phyloP scores from a whole-genome alignment of 1,284 basidiomycete genomes.

The Chalciporus sp. region DNA sequence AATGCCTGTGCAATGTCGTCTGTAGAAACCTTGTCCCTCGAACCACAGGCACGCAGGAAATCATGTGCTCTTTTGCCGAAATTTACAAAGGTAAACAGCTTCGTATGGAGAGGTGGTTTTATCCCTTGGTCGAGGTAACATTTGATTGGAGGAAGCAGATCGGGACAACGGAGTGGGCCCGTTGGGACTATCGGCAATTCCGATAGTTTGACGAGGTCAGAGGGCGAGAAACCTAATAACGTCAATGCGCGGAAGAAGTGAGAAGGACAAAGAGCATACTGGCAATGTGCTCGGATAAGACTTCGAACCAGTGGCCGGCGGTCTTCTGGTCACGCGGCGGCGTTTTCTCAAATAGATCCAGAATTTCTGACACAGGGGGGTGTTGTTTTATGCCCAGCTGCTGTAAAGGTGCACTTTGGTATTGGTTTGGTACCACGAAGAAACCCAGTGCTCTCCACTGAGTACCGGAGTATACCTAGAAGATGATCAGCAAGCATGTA shows the following conservation, averaged over 20 bases:
- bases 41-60: conserved; percentile 85
- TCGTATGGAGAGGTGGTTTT: conserved; percentile 46
- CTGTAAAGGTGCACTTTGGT: conserved; percentile 47
- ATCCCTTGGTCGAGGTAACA: conserved; percentile 7
- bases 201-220: background rate
- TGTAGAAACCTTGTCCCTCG: conserved; percentile 59
- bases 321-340: conserved; percentile 58
- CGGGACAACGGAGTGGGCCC: background rate
- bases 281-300: too few species aligned
- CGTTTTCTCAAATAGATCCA: conserved; percentile 58
- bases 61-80: conserved; percentile 81
- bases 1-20: conserved; percentile 49
- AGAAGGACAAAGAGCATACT: conserved; percentile 13
- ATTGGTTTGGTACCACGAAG: conserved; percentile 53
- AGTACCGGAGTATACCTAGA: conserved; percentile 68
- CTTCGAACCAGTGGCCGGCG: conserved; percentile 67
- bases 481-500: background rate
- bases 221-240: conserved; percentile 1
- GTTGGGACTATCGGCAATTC: conserved; percentile 10
- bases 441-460: conserved; percentile 79
- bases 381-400: conserved; percentile 77
- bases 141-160: background rate
- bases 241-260: background rate
- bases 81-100: conserved; percentile 84
- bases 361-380: conserved; percentile 65